A percentile compares a stretch with the other conserved stretches of the same genome.
These are phyloP conservation scores for Leccinellum luteum DNA, from an alignment of 768 basidiomycete genomes.

Conservation along the genomic window DNA sequence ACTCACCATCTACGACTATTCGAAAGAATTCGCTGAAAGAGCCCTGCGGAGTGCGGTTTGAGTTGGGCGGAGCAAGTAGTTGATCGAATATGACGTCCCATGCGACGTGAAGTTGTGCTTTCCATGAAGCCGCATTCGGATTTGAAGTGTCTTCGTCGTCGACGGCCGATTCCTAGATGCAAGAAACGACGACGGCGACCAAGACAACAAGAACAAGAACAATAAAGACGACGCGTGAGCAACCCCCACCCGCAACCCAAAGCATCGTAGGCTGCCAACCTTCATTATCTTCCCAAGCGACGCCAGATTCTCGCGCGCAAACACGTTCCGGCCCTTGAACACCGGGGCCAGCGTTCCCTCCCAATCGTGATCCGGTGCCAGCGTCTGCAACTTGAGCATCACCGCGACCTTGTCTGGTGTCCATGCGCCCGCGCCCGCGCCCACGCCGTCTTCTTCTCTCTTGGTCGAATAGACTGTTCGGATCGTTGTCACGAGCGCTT, in stretches of 20 bases:
- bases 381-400: constrained; percentile 63
- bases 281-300: constrained; percentile 76
- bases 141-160: constrained; percentile 56
- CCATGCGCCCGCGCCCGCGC: constrained; percentile 53
- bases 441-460: constrained; percentile 1
- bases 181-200: background rate
- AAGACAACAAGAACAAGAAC: background rate
- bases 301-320: constrained; percentile 70
- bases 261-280: constrained; percentile 40
- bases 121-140: constrained; percentile 64
- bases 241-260: background rate
- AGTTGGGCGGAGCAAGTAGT: constrained; percentile 53
- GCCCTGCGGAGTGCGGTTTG: constrained; percentile 39
- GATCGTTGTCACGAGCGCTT: constrained; percentile 53
- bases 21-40: constrained; percentile 91
- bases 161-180: constrained; percentile 50
- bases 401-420: constrained; percentile 88
- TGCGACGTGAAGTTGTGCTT: constrained; percentile 87
- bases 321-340: constrained; percentile 73
- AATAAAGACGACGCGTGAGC: constrained; percentile 6
- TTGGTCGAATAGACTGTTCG: constrained; percentile 51
- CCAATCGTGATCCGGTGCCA: constrained; percentile 67
- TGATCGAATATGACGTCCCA: constrained; percentile 84
- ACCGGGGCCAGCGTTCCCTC: constrained; percentile 58
- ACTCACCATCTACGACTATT: constrained; percentile 84